Base-by-base conservation (phyloP, 345 rosid genomes). In the Firmiana major region DNA sequence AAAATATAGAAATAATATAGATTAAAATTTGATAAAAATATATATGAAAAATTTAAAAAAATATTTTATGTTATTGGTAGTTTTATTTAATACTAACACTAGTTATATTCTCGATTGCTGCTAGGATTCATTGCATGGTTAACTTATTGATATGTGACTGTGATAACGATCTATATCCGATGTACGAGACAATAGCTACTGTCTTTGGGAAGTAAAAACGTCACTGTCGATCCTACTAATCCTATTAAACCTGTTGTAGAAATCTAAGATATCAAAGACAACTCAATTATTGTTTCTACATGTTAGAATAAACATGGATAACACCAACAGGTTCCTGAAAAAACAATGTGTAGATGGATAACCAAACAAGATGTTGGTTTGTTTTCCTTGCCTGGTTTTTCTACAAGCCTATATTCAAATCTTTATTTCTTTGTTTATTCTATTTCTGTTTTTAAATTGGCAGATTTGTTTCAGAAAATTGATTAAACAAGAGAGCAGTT, bases 401-500 rank as follows among this genome's bases (percentile, higher is more conserved):
- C 42, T 62, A 19, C 69, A 64, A 36, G 9, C 65, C 64, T 26
- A 7, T 12, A 31, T 16, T 34, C 42, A 13, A 0, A 22, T 31
- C 34, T 31, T 1, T 31, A 31, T 31, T 31, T 31, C 34, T 31
- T 31, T 31, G 34, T 31, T 31, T 31, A 31, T 31, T 31, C 34
- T 31, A 31, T 31, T 31, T 1, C 1, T 31, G 34, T 31, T 38
- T 38, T 4, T 38, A 38, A 38, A 38, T 38, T 38, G 40, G 40
- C 40, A 38, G 0, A 38, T 38, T 38, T 5, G 6, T 31, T 31
- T 58, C 13, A 5, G 40, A 40, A 5, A 40, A 40, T 6, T 48
- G 73, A 69, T 69, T 24, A 45, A 46, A 69, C 24, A 68, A 69
- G 13, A 46, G 58, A n/a, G 73, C 9, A 69, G 57, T 46, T 69